Evolutionary conservation across 1,284 basidiomycete genomes (phyloP).

Genomic region (Ustilago trichophora): DNA sequence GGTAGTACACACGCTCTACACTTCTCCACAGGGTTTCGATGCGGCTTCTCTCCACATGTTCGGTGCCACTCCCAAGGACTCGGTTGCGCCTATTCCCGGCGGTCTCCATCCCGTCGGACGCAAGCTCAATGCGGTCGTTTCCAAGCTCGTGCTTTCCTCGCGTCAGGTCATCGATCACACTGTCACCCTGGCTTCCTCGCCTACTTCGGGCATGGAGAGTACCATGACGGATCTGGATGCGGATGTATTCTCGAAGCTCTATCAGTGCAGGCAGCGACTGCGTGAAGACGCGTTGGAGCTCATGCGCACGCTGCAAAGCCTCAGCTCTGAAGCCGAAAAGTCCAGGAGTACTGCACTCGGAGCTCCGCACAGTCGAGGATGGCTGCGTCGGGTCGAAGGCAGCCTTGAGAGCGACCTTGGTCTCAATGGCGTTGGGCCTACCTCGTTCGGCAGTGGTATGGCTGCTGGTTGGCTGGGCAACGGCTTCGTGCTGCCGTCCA

Average conservation of each 20-base stretch:
- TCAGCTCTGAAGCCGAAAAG: slow-evolving; percentile 41
- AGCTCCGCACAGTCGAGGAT: slow-evolving; percentile 30
- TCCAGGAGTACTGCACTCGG: slow-evolving; percentile 35
- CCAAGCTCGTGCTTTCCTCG: slow-evolving; percentile 69
- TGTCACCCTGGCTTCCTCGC: slow-evolving; percentile 44
- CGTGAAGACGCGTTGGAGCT: slow-evolving; percentile 54
- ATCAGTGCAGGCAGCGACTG: slow-evolving; percentile 59
- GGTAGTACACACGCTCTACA: slow-evolving; percentile 17
- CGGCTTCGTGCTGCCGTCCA: slow-evolving; percentile 64
- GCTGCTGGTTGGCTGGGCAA: slow-evolving; percentile 66
- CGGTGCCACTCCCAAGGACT: slow-evolving; percentile 27
- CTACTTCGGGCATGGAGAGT: slow-evolving; percentile 35
- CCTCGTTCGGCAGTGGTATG: slow-evolving; percentile 61
- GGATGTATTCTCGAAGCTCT: slow-evolving; percentile 47
- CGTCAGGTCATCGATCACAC: slow-evolving; percentile 66
- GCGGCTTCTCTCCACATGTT: slow-evolving; percentile 6
- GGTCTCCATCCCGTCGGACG: slow-evolving; percentile 66
- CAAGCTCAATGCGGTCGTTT: slow-evolving; percentile 69
- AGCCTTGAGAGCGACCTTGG: slow-evolving; percentile 48
- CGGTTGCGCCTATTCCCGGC: slow-evolving; percentile 16
- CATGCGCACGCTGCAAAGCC: slow-evolving; percentile 33
- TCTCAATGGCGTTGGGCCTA: slow-evolving; percentile 44
- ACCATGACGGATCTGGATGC: slow-evolving; percentile 48
- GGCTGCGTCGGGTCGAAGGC: slow-evolving; percentile 43
- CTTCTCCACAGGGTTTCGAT: slow-evolving; percentile 1